phyloP scores from a whole-genome alignment of 495 filamentous ascomycete genomes.

The Trichoderma gamsii region DNA sequence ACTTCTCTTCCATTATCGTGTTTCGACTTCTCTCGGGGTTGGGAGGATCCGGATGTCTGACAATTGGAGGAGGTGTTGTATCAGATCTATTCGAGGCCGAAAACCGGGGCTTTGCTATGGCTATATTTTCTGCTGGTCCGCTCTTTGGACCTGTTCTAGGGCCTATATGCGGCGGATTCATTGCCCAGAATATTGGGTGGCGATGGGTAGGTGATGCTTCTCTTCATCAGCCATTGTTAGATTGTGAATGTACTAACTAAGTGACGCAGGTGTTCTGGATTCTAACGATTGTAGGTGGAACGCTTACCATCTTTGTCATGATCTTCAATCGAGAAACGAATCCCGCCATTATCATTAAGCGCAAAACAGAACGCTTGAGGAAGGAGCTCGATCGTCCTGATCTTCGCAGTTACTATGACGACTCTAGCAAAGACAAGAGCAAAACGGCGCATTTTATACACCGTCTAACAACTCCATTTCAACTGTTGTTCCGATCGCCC shows the following conservation, averaged over 20 bases:
- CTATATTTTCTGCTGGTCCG: conserved; percentile 42
- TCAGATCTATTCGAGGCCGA: conserved; percentile 51
- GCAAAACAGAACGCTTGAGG: conserved; percentile 41
- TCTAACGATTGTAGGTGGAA: conserved; percentile 43
- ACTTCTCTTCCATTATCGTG: conserved; percentile 50
- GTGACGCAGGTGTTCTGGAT: conserved; percentile 51
- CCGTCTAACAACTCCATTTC: conserved; percentile 47
- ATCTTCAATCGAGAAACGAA: conserved; percentile 52
- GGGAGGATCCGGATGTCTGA: conserved; percentile 50
- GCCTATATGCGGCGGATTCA: conserved; percentile 46
- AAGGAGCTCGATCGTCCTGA: conserved; percentile 31
- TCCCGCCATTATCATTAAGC: conserved; percentile 43
- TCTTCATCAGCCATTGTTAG: conserved; percentile 49
- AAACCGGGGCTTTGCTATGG: conserved; percentile 52
- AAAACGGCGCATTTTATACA: conserved; percentile 26
- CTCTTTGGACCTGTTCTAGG: conserved; percentile 41
- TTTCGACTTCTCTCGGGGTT: conserved; percentile 62
- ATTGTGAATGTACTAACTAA: conserved; percentile 50
- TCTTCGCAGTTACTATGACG: conserved; percentile 33
- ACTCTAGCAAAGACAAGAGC: conserved; percentile 18
- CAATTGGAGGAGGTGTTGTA: conserved; percentile 50
- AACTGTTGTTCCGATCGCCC: conserved; percentile 53
- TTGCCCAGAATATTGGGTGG: conserved; percentile 37
- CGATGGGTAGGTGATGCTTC: conserved; percentile 34
- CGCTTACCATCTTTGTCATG: conserved; percentile 37